These are phyloP conservation scores for Saccharomycodes ludwigii DNA, from an alignment of 805 yeast species.

Conservation along the genomic window DNA sequence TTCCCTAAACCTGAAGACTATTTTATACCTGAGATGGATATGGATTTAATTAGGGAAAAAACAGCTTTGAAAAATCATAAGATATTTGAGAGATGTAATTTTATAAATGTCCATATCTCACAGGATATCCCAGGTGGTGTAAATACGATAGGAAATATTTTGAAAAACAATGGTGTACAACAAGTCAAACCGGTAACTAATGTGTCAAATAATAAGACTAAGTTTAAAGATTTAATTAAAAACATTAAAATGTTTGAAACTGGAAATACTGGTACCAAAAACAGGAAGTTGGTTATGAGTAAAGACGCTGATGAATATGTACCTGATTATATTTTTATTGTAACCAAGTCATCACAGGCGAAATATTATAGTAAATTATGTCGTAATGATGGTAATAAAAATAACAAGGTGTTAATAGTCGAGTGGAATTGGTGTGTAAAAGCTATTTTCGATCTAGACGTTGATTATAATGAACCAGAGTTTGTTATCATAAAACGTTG, in stretches of 20 bases:
- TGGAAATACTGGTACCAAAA: slow-evolving; percentile 11
- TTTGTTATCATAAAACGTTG: slow-evolving; percentile 7
- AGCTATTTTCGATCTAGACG: slow-evolving; percentile 16
- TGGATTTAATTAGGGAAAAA: slow-evolving; percentile 12
- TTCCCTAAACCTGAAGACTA: slow-evolving; percentile 19
- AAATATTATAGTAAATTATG: slow-evolving; percentile 13
- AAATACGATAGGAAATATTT: slow-evolving; percentile 14
- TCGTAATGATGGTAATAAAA: slow-evolving; percentile 1
- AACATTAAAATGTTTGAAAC: slow-evolving; percentile 10
- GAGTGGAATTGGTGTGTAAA: slow-evolving; percentile 25
- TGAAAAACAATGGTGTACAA: slow-evolving; percentile 18
- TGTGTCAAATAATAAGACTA: neutral
- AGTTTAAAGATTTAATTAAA: neutral
- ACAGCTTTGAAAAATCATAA: slow-evolving; percentile 10
- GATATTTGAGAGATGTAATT: slow-evolving; percentile 17
- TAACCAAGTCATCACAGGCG: slow-evolving; percentile 19
- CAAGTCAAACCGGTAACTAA: slow-evolving; percentile 12
- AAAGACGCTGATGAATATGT: no score
- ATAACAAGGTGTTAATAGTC: slow-evolving; percentile 12
- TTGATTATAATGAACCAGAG: slow-evolving; percentile 4
- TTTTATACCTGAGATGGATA: slow-evolving; percentile 23
- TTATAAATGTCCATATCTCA: slow-evolving; percentile 13
- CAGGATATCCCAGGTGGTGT: slow-evolving; percentile 20
- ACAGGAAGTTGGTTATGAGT: slow-evolving; percentile 1
- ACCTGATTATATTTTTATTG: slow-evolving; percentile 16